phyloP scores from a whole-genome alignment of 345 rosid genomes.

The Hibiscus trionum region DNA sequence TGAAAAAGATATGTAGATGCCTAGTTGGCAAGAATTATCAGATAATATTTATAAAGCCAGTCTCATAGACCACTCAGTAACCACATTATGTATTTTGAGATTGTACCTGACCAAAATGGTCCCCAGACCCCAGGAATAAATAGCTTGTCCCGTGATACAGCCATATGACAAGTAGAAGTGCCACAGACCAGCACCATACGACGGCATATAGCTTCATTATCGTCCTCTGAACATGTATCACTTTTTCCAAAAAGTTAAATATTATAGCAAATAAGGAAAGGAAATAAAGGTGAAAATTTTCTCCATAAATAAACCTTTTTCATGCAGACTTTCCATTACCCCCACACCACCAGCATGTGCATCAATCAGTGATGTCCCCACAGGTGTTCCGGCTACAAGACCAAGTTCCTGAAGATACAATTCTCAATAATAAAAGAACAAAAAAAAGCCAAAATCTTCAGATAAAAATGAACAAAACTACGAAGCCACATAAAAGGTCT shows the following conservation, averaged over 20 bases:
- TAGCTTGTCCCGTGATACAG: conserved; percentile 68
- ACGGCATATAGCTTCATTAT: conserved; percentile 56
- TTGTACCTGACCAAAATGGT: conserved; percentile 94
- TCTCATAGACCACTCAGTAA: neutral
- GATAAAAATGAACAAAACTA: conserved; percentile 7
- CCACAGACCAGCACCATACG: conserved; percentile 93
- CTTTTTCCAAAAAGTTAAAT: conserved; percentile 3
- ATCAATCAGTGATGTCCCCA: conserved; percentile 86
- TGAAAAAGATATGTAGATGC: neutral
- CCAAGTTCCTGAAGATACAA: conserved; percentile 62
- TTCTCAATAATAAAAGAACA: conserved; percentile 8
- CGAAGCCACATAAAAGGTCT: conserved; percentile 17
- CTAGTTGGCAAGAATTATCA: neutral
- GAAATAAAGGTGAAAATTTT: neutral
- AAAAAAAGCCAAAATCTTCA: conserved; percentile 9
- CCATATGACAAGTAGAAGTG: conserved; percentile 98
- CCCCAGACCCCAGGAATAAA: conserved; percentile 99
- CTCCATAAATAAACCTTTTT: conserved; percentile 37
- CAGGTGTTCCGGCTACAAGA: conserved; percentile 71
- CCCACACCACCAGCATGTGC: conserved; percentile 99
- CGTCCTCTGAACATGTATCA: conserved; percentile 31
- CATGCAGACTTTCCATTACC: conserved; percentile 71
- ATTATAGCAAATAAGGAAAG: neutral
- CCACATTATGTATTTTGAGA: neutral
- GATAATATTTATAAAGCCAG: neutral